A percentile compares a stretch with the other conserved stretches of the same genome.
phyloP scores from a whole-genome alignment of 2,329 filamentous ascomycete genomes.

The Fusarium sp. region DNA sequence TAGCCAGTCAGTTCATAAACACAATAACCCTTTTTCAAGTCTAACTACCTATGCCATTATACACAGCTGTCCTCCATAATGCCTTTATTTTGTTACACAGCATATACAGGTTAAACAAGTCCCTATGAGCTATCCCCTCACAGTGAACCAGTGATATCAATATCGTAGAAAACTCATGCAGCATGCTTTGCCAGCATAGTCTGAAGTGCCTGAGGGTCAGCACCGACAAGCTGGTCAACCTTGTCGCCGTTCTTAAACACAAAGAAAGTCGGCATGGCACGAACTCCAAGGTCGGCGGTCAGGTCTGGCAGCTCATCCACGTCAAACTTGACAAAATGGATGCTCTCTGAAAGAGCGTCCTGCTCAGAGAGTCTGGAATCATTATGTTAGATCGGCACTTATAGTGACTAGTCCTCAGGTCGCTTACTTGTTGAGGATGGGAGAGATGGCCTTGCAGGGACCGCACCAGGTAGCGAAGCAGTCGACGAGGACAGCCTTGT shows the following conservation, averaged over 20 bases:
- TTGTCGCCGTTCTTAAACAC: constrained; percentile 86
- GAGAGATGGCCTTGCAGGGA: constrained; percentile 92
- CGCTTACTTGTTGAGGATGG: constrained; percentile 66
- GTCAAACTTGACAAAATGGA: constrained; percentile 90
- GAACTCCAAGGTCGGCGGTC: constrained; percentile 81
- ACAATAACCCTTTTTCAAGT: constrained; percentile 1
- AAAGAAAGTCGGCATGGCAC: constrained; percentile 93
- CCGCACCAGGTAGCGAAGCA: constrained; percentile 79
- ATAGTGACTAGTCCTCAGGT: not conserved
- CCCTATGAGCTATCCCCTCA: not conserved
- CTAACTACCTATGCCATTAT: constrained; percentile 23
- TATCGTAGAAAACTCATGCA: not conserved
- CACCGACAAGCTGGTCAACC: constrained; percentile 80
- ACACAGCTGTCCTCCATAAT: constrained; percentile 7
- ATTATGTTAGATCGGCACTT: not conserved
- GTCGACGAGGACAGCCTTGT: constrained; percentile 81
- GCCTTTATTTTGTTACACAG: constrained; percentile 1
- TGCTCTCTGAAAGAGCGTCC: constrained; percentile 66
- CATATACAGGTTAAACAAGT: not conserved
- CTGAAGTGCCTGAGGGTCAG: constrained; percentile 69
- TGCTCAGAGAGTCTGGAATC: constrained; percentile 45
- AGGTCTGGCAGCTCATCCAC: constrained; percentile 85
- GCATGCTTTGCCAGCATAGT: constrained; percentile 37
- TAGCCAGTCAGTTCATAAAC: not conserved
- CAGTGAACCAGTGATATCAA: not conserved